These are phyloP conservation scores for Umbelopsis ramanniana DNA, from an alignment of 192 early-diverging fungal species.

Conservation along the genomic window DNA sequence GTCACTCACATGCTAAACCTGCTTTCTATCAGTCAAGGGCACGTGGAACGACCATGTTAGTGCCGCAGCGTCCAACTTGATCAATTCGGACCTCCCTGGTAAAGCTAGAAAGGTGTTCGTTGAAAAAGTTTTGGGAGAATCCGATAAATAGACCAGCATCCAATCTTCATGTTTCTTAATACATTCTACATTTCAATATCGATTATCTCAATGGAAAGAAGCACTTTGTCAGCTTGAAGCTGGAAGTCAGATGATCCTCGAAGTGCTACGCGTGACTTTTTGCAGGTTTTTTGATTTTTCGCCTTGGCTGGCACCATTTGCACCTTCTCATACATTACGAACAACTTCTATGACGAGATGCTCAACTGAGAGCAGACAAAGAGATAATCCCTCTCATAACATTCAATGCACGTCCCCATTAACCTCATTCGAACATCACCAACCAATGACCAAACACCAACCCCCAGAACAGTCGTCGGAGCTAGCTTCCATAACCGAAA, in stretches of 20 bases:
- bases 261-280: slow-evolving; percentile 18
- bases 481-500: neutral
- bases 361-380: neutral
- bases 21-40: slow-evolving; percentile 18
- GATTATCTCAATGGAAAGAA: neutral
- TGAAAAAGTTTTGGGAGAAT: slow-evolving; percentile 18
- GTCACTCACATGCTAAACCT: slow-evolving; percentile 19
- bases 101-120: slow-evolving; percentile 9
- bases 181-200: neutral
- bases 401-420: neutral
- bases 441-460: neutral
- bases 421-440: neutral
- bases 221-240: neutral
- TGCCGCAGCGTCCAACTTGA: slow-evolving; percentile 9
- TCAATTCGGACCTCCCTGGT: slow-evolving; percentile 17
- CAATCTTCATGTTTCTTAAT: neutral
- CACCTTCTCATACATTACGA: neutral
- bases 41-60: slow-evolving; percentile 16
- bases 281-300: neutral
- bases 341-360: slow-evolving; percentile 5
- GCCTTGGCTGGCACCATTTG: neutral
- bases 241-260: slow-evolving; percentile 1
- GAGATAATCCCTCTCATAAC: neutral
- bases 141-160: slow-evolving; percentile 14
- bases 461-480: neutral